These are phyloP conservation scores for Cymbidium sinense DNA, from an alignment of 106 monocot species.

Conservation along the genomic window DNA sequence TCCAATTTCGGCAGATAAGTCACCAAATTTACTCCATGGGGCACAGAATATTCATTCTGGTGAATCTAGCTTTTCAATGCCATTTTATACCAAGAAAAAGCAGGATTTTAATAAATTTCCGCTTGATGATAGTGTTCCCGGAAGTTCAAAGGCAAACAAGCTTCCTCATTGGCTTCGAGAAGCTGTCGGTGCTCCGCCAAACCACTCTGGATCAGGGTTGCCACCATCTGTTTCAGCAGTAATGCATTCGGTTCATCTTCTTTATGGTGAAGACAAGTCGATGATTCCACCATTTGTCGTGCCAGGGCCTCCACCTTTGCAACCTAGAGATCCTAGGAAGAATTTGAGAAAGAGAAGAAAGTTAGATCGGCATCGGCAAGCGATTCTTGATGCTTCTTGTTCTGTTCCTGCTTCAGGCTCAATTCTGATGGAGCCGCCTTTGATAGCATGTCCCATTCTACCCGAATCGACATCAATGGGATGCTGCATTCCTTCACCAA, in stretches of 20 bases:
- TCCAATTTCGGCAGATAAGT: constrained; percentile 32
- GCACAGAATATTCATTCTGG: constrained; percentile 12
- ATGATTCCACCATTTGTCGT: constrained; percentile 65
- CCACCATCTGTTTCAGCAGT: constrained; percentile 76
- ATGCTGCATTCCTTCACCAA: too few relatives aligned
- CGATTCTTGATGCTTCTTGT: neutral
- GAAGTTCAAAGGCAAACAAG: constrained; percentile 51
- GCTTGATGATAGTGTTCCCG: constrained; percentile 9
- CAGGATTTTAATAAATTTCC: constrained; percentile 2
- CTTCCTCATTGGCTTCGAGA: constrained; percentile 95
- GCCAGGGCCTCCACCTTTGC: constrained; percentile 42
- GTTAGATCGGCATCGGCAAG: constrained; percentile 15
- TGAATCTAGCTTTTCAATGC: constrained; percentile 9
- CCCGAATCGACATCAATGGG: neutral
- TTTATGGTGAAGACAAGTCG: constrained; percentile 62
- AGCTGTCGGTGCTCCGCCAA: constrained; percentile 52
- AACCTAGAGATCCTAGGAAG: constrained; percentile 73
- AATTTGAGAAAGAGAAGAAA: constrained; percentile 51
- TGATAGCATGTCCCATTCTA: neutral
- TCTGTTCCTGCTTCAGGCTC: constrained; percentile 7
- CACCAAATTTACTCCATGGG: constrained; percentile 25
- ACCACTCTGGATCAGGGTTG: constrained; percentile 30
- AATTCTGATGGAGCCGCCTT: neutral
- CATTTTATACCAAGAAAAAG: constrained; percentile 24
- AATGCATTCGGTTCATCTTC: constrained; percentile 55